Conservation (phyloP, 2,329 filamentous ascomycete genomes). For the Phaeoacremonium minimum region DNA sequence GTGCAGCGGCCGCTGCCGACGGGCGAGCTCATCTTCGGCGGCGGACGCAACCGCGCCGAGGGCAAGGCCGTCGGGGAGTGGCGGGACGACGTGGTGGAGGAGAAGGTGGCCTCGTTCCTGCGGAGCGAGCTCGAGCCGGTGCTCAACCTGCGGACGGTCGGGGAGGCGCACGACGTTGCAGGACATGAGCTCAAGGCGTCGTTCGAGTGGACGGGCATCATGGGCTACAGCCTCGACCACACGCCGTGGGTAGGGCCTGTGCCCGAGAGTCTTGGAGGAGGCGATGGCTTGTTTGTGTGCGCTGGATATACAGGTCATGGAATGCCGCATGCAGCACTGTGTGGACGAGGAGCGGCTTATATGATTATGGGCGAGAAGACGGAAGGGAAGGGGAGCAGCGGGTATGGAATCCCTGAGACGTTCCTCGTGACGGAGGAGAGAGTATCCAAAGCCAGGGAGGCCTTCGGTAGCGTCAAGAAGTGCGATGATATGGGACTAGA, state of each 20-base stretch:
- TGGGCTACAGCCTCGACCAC: constrained; percentile 68
- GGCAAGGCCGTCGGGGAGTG: constrained; percentile 35
- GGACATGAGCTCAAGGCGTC: constrained; percentile 36
- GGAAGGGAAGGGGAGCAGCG: no score
- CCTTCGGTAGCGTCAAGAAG: constrained; percentile 7
- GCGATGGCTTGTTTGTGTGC: constrained; percentile 55
- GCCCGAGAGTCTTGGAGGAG: constrained; percentile 45
- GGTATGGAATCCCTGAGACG: constrained; percentile 37
- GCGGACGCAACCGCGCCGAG: constrained; percentile 55
- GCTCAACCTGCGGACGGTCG: constrained; percentile 30
- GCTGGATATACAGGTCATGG: constrained; percentile 72
- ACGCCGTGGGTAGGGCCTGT: constrained; percentile 68
- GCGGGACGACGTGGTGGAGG: constrained; percentile 27
- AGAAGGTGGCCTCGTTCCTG: constrained; percentile 50
- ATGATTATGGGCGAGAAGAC: constrained; percentile 43
- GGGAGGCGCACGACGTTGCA: constrained; percentile 15
- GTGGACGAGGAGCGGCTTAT: constrained; percentile 57
- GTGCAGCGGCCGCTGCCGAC: constrained; percentile 59
- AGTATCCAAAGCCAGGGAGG: constrained; percentile 14
- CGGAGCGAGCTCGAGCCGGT: constrained; percentile 34
- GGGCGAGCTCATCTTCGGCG: constrained; percentile 66
- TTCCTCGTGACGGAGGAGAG: constrained; percentile 31
- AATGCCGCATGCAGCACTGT: constrained; percentile 69
- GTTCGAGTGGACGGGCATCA: constrained; percentile 75
- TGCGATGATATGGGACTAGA: constrained; percentile 12